phyloP scores from a whole-genome alignment of 148 eudicot genomes.

The Talinum fruticosum region DNA sequence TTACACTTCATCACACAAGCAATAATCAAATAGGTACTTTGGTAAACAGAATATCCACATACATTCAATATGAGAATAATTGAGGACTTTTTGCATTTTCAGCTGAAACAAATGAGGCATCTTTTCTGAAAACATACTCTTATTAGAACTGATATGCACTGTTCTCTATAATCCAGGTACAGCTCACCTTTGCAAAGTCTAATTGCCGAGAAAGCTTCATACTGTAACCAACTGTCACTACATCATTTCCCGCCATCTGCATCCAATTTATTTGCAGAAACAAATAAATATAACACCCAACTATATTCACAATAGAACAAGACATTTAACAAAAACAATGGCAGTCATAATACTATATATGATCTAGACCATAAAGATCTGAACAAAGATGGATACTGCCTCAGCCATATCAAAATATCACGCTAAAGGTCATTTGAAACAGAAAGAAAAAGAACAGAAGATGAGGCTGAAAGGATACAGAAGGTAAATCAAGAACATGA shows the following conservation, averaged over 20 bases:
- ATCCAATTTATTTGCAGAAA: conserved; percentile 1
- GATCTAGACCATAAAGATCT: background rate
- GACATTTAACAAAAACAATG: background rate
- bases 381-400: background rate
- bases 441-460: background rate
- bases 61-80: background rate
- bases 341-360: background rate
- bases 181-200: conserved; percentile 90
- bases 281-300: conserved; percentile 1
- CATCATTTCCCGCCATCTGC: conserved; percentile 48
- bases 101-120: background rate
- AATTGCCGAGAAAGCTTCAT: conserved; percentile 95
- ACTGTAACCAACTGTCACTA: conserved; percentile 61
- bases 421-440: background rate
- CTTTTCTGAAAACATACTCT: background rate
- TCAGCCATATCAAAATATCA: background rate
- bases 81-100: background rate
- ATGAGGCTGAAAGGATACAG: too few relatives aligned
- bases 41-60: background rate
- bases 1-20: background rate
- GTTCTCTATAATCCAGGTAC: conserved; percentile 3
- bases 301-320: background rate
- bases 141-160: background rate
- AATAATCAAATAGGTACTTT: background rate
- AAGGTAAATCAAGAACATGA: background rate